Evolutionary conservation across 805 yeast genomes (phyloP), one percentile per base, ranked within the genome.

Genomic region (Starmerella stigmatis): DNA sequence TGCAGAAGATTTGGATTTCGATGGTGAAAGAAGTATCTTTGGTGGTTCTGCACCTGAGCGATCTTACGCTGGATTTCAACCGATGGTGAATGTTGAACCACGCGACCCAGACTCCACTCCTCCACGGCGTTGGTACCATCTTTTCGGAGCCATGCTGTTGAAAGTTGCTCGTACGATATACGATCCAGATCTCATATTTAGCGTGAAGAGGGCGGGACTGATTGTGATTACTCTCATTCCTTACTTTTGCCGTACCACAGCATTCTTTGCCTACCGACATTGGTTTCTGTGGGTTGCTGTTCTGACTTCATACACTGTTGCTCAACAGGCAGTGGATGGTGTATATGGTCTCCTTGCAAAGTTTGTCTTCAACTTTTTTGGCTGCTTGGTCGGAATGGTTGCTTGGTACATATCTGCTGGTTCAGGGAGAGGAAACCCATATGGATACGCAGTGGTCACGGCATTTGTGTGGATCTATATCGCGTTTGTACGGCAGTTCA

Each of bases 371-470:
- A 57, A 64, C 2, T 56, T 63, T 27, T 29, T 56, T 27, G 66
- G 65, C 3, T 52, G 62, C 25, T 42, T 61, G 6, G 41, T 58
- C 4, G 66, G 63, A 0, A 52, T 64, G 58, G 59, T 60, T 4
- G 58, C 51, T 4, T 64, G 67, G 67, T 64, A 64, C 42, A 62
- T 64, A 15, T 53, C 59, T 3, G 45, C 62, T 2, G 65, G 65
- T 3, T 43, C 46, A 13, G 66, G 67, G 11, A 17, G 43, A 1
- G 66, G 67, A 1, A 63, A 61, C 37, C 55, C 57, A 0, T 61
- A 49, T 32, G 66, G 68, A 1, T 60, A 54, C 37, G 65, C 60
- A 3, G 60, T 56, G 1, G 59, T 60, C 6, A 52, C 54, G 23
- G 60, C 57, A 0, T 56, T 57, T 10, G 41, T 57, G 2, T 57